A percentile compares a stretch with the other conserved stretches of the same genome.
phyloP scores from a whole-genome alignment of 352 stramenopile genomes.

The Blastocystis sp. region DNA sequence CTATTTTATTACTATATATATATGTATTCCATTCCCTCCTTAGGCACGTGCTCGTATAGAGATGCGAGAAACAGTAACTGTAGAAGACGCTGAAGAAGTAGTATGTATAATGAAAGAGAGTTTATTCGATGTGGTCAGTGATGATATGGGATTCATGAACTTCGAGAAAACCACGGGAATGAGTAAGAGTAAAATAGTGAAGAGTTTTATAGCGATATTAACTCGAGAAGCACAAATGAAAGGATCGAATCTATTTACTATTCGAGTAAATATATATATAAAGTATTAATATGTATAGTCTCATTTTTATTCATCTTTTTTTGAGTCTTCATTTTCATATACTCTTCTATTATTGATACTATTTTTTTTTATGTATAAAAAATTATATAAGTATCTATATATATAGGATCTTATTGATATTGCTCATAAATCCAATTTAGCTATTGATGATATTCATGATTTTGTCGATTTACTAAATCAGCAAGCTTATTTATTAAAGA shows the following conservation, averaged over 20 bases:
- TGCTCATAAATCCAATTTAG: constrained; percentile 44
- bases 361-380: too few species aligned
- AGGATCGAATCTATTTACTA: constrained; percentile 54
- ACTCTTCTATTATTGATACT: too few species aligned
- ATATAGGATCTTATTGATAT: constrained; percentile 42
- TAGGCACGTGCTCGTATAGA: constrained; percentile 78
- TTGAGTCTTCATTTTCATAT: too few species aligned
- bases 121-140: constrained; percentile 64
- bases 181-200: constrained; percentile 51
- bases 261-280: constrained; percentile 45
- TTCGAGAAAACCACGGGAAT: constrained; percentile 50
- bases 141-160: constrained; percentile 64
- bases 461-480: constrained; percentile 63
- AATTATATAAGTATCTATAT: too few species aligned
- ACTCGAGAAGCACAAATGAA: constrained; percentile 51
- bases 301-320: too few species aligned
- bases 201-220: constrained; percentile 56
- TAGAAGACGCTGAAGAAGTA: constrained; percentile 78
- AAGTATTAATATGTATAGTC: constrained; percentile 39
- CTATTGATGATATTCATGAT: constrained; percentile 58
- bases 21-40: constrained; percentile 49
- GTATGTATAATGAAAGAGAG: constrained; percentile 80
- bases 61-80: constrained; percentile 68
- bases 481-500: constrained; percentile 60
- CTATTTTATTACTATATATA: too few species aligned